Conservation (phyloP, 2,329 filamentous ascomycete genomes). For the Geoglossum cookeanum region DNA sequence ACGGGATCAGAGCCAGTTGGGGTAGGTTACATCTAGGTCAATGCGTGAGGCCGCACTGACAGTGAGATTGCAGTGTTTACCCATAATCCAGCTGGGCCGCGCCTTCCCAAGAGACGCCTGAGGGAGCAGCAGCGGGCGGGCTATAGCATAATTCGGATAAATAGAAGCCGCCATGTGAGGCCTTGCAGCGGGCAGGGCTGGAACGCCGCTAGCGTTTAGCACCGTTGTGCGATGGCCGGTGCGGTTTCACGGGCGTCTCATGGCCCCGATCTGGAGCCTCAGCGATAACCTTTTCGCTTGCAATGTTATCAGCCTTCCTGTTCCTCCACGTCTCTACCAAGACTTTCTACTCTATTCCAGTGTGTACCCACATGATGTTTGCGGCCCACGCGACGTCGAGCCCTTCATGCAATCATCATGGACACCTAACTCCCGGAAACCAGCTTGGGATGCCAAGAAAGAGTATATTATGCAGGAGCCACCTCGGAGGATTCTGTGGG, state of each 20-base stretch:
- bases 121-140: background rate
- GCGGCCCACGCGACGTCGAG: background rate
- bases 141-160: background rate
- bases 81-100: background rate
- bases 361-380: background rate
- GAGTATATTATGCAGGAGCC: background rate
- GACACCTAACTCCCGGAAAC: background rate
- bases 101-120: background rate
- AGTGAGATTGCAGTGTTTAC: background rate
- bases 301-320: no score
- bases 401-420: background rate
- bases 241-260: background rate
- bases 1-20: no score
- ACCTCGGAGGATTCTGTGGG: background rate
- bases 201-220: background rate
- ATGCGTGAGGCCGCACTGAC: background rate
- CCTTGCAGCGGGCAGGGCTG: background rate
- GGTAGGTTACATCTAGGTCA: no score
- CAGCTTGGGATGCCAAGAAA: background rate
- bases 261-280: background rate
- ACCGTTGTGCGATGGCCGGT: background rate
- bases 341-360: background rate
- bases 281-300: background rate
- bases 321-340: no score
- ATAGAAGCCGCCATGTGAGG: background rate